These are phyloP conservation scores for Craterostigma plantagineum DNA, from an alignment of 257 asterid species.

Conservation along the genomic window DNA sequence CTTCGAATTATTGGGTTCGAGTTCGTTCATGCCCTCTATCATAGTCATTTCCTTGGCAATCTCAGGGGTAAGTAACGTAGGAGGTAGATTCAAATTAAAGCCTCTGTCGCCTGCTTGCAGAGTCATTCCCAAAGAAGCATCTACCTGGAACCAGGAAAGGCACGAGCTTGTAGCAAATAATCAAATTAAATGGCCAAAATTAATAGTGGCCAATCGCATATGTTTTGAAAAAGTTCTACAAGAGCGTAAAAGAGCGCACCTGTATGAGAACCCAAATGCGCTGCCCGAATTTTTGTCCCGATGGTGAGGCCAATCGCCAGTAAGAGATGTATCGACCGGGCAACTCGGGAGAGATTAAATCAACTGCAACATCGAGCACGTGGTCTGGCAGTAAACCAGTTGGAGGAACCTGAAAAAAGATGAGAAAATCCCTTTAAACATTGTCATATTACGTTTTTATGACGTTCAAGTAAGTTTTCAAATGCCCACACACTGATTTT, in stretches of 20 bases:
- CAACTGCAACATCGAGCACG: conserved; percentile 70
- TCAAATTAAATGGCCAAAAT: not conserved
- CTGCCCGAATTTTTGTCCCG: conserved; percentile 89
- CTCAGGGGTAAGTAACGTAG: conserved; percentile 22
- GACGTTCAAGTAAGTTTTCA: not conserved
- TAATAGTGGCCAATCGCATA: too few species aligned
- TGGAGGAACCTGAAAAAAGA: conserved; percentile 39
- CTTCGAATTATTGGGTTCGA: conserved; percentile 11
- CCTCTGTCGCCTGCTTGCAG: conserved; percentile 24
- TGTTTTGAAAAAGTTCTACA: too few species aligned
- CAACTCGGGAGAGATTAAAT: conserved; percentile 64
- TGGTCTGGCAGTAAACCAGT: conserved; percentile 35
- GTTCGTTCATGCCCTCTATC: conserved; percentile 11
- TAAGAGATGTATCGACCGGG: conserved; percentile 75
- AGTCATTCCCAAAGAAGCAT: conserved; percentile 21
- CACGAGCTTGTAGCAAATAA: not conserved
- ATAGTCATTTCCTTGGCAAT: conserved; percentile 18
- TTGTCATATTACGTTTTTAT: too few species aligned
- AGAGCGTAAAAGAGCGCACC: conserved; percentile 31
- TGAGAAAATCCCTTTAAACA: not conserved
- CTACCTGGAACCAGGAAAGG: conserved; percentile 29
- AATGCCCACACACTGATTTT: too few species aligned
- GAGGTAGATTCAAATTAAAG: conserved; percentile 72
- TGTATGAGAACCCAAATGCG: conserved; percentile 90
- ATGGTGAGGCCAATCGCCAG: conserved; percentile 83